phyloP scores from a whole-genome alignment of 805 yeast species.

The Starmerella bombicola region DNA sequence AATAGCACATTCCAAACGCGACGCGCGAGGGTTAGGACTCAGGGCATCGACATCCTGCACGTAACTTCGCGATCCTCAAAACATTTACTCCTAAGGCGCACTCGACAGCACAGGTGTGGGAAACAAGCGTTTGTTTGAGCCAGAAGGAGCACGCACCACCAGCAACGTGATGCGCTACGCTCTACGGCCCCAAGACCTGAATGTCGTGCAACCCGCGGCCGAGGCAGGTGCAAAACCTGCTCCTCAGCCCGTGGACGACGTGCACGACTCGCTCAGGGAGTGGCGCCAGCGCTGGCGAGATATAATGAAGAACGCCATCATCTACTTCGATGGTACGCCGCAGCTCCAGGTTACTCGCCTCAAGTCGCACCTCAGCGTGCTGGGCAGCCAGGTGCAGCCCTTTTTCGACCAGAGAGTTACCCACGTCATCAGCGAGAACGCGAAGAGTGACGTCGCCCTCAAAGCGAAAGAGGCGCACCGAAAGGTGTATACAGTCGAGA shows the following conservation, averaged over 20 bases:
- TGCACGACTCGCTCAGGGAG: slow-evolving; percentile 10
- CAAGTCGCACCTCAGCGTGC: slow-evolving; percentile 21
- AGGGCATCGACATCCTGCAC: too few species aligned
- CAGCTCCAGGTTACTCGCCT: slow-evolving; percentile 22
- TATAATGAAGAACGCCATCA: slow-evolving; percentile 45
- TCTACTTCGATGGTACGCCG: slow-evolving; percentile 47
- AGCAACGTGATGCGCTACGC: not conserved
- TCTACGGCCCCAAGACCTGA: slow-evolving; percentile 1
- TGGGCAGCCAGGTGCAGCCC: slow-evolving; percentile 37
- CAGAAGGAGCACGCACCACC: too few species aligned
- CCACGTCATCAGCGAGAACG: slow-evolving; percentile 57
- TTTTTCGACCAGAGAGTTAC: slow-evolving; percentile 55
- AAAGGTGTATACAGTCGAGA: slow-evolving; percentile 82
- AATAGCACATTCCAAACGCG: too few species aligned
- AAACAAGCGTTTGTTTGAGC: too few species aligned
- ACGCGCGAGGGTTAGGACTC: too few species aligned
- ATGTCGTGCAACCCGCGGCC: not conserved
- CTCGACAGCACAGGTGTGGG: not conserved
- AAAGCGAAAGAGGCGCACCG: slow-evolving; percentile 49
- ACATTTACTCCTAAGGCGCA: not conserved
- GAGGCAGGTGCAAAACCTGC: not conserved
- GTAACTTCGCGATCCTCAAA: not conserved
- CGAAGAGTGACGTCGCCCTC: slow-evolving; percentile 47
- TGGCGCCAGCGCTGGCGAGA: slow-evolving; percentile 59
- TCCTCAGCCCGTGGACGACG: slow-evolving; percentile 7